phyloP scores from a whole-genome alignment of 176 grass and related monocot genomes.

The Avena eriantha region DNA sequence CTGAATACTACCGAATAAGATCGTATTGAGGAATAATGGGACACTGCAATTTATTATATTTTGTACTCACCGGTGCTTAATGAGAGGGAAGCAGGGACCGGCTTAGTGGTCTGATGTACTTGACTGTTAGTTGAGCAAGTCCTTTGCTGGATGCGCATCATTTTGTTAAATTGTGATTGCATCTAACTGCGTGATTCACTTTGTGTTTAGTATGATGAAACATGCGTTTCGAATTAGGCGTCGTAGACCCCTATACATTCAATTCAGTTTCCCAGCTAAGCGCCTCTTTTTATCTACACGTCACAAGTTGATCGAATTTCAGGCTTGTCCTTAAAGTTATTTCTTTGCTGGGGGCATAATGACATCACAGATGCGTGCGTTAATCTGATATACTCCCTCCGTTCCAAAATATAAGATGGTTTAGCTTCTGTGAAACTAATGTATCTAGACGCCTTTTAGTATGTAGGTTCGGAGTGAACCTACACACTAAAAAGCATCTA shows the following conservation, averaged over 20 bases:
- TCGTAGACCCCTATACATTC: neutral
- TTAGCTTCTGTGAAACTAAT: too few species aligned
- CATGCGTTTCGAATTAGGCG: neutral
- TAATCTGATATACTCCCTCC: slow-evolving; percentile 12
- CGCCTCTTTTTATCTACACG: neutral
- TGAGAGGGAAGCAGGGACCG: neutral
- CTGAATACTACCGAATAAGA: slow-evolving; percentile 25
- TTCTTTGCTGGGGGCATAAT: too few species aligned
- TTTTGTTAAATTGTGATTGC: neutral
- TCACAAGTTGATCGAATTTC: neutral
- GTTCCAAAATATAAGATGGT: too few species aligned
- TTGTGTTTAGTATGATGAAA: neutral
- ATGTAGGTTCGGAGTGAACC: too few species aligned
- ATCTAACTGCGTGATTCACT: neutral
- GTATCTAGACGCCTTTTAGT: too few species aligned
- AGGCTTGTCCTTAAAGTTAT: too few species aligned
- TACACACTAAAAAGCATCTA: too few species aligned
- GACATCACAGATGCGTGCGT: neutral
- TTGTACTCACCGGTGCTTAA: neutral
- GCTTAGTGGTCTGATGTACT: neutral
- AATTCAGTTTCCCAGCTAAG: neutral
- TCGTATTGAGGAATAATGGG: slow-evolving; percentile 26
- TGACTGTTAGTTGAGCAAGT: neutral
- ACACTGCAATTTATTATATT: slow-evolving; percentile 6
- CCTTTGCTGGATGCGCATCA: neutral